These are phyloP conservation scores for Casuarina cunninghamiana DNA, from an alignment of 306 rosid species.

Conservation along the genomic window DNA sequence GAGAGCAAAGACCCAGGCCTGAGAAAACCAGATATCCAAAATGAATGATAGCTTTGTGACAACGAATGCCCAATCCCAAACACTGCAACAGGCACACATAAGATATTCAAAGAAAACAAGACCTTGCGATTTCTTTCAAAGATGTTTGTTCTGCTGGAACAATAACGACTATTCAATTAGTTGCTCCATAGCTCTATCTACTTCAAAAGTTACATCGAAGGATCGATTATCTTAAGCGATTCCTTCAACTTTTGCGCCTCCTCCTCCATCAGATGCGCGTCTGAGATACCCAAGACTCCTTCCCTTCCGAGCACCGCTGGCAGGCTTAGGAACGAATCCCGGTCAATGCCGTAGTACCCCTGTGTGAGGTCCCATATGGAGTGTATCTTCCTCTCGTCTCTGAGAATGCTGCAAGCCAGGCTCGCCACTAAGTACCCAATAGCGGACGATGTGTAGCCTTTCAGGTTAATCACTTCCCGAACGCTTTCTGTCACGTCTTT, in stretches of 20 bases:
- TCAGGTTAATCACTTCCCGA: constrained; percentile 71
- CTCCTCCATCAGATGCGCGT: constrained; percentile 63
- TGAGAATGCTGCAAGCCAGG: constrained; percentile 54
- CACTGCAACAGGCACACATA: not conserved
- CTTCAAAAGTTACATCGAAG: constrained; percentile 15
- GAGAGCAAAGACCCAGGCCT: too few species aligned
- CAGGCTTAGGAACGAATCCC: constrained; percentile 75
- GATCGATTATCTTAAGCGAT: constrained; percentile 55
- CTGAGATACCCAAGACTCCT: constrained; percentile 75
- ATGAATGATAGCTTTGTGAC: not conserved
- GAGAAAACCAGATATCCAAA: not conserved
- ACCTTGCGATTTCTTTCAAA: constrained; percentile 17
- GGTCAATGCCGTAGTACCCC: constrained; percentile 65
- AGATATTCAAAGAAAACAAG: constrained; percentile 1
- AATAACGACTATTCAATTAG: constrained; percentile 29
- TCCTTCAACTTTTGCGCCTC: constrained; percentile 58
- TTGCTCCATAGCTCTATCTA: constrained; percentile 29
- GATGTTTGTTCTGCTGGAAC: constrained; percentile 33
- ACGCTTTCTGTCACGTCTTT: constrained; percentile 61
- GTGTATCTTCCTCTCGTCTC: constrained; percentile 85
- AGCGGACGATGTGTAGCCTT: constrained; percentile 97
- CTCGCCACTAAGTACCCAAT: constrained; percentile 82
- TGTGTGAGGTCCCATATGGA: constrained; percentile 71
- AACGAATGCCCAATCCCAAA: not conserved
- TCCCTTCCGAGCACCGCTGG: constrained; percentile 78